Evolutionary conservation across 345 rosid species (phyloP).

Genomic region (Bruguiera gymnorhiza): DNA sequence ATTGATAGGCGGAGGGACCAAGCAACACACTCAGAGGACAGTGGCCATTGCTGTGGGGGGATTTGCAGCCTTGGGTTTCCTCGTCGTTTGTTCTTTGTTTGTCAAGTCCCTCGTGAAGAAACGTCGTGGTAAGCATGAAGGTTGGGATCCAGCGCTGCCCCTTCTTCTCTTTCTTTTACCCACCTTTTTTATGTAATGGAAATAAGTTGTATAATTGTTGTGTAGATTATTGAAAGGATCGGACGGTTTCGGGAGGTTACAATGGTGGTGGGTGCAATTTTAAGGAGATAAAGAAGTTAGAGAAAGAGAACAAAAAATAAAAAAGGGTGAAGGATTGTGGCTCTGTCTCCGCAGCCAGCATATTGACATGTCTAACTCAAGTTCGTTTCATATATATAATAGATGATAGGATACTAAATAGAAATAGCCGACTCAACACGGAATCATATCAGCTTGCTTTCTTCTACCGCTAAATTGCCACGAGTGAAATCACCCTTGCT

Average conservation of each 20-base stretch:
- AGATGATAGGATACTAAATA: no score
- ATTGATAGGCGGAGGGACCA: conserved; percentile 13
- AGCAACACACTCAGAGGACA: conserved; percentile 54
- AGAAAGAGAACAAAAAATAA: background rate
- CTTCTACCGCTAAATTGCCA: no score
- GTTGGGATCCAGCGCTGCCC: conserved; percentile 3
- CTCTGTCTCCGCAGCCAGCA: no score
- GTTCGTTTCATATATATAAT: no score
- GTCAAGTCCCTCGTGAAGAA: conserved; percentile 51
- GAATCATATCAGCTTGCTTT: no score
- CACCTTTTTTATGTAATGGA: background rate
- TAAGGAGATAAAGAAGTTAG: background rate
- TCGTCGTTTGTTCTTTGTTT: conserved; percentile 61
- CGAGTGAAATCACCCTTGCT: background rate
- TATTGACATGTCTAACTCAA: no score
- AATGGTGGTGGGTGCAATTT: background rate
- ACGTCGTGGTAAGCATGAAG: conserved; percentile 39
- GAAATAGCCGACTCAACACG: no score
- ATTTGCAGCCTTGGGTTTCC: conserved; percentile 66
- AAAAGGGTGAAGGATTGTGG: background rate
- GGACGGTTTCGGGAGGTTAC: background rate
- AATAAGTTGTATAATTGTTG: background rate
- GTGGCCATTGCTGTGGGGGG: conserved; percentile 88
- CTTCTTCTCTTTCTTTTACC: background rate
- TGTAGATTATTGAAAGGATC: conserved; percentile 11